These are phyloP conservation scores for Cladosporium sp. DNA, from an alignment of 2,329 filamentous ascomycete species.

Conservation along the genomic window DNA sequence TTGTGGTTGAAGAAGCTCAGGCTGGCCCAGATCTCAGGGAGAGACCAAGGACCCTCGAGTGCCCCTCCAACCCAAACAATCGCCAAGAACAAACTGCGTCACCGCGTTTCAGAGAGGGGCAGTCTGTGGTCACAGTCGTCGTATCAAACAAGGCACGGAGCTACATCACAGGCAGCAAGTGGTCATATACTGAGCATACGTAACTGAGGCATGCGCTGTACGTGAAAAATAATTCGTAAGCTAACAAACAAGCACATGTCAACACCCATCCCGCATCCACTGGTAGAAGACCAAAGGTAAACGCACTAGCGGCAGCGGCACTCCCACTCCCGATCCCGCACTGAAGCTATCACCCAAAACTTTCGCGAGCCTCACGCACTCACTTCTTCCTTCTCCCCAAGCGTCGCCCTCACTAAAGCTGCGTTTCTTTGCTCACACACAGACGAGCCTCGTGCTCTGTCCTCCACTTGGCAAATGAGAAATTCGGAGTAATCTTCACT, in stretches of 20 bases:
- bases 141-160: background rate
- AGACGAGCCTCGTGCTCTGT: constrained; percentile 39
- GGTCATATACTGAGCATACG: background rate
- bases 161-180: background rate
- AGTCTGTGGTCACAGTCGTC: background rate
- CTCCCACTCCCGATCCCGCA: constrained; percentile 11
- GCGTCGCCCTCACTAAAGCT: constrained; percentile 86
- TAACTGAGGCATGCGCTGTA: background rate
- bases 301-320: background rate
- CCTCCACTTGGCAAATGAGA: constrained; percentile 74
- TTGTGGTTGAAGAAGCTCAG: constrained; percentile 2
- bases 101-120: background rate
- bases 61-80: constrained; percentile 12
- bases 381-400: constrained; percentile 53
- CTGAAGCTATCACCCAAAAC: constrained; percentile 6
- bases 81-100: constrained; percentile 2
- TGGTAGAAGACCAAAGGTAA: background rate
- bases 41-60: constrained; percentile 9
- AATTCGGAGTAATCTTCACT: constrained; percentile 97
- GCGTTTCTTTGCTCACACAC: constrained; percentile 94
- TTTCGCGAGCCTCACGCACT: constrained; percentile 43
- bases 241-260: background rate
- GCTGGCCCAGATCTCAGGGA: background rate
- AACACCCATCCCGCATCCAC: background rate
- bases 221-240: background rate